A percentile compares a stretch with the other conserved stretches of the same genome.
Conservation (phyloP, 2,329 filamentous ascomycete species). For the Macrophomina tecta region DNA sequence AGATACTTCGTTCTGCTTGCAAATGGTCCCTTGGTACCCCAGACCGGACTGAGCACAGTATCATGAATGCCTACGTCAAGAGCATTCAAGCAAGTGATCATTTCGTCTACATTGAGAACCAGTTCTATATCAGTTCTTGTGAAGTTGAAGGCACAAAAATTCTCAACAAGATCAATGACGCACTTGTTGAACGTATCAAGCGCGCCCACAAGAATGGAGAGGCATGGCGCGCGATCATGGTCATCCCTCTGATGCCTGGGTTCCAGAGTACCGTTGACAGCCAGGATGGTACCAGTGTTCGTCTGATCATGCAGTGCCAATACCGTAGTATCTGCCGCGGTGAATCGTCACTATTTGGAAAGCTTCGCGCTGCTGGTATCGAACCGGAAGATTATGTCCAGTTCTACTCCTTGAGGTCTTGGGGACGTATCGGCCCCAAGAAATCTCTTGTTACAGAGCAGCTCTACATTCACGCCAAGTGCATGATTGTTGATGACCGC, state of each 20-base stretch:
- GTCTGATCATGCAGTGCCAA: slow-evolving; percentile 96
- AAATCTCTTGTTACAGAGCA: slow-evolving; percentile 91
- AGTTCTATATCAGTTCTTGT: slow-evolving; percentile 95
- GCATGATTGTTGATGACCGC: slow-evolving; percentile 93
- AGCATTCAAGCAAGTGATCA: slow-evolving; percentile 95
- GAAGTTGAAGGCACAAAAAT: slow-evolving; percentile 87
- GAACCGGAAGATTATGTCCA: slow-evolving; percentile 94
- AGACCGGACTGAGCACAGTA: slow-evolving; percentile 87
- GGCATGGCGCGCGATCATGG: slow-evolving; percentile 85
- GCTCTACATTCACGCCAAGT: slow-evolving; percentile 97
- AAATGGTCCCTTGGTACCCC: slow-evolving; percentile 90
- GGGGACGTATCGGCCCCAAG: slow-evolving; percentile 86
- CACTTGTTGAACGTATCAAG: slow-evolving; percentile 88
- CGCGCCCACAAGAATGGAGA: slow-evolving; percentile 83
- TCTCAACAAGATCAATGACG: slow-evolving; percentile 91
- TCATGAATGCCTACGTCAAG: slow-evolving; percentile 93
- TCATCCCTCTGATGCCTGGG: slow-evolving; percentile 96
- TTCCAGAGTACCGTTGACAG: slow-evolving; percentile 97
- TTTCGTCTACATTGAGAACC: slow-evolving; percentile 98
- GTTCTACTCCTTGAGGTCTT: slow-evolving; percentile 90
- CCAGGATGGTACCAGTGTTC: slow-evolving; percentile 91
- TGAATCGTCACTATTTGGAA: slow-evolving; percentile 88
- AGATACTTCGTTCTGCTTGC: slow-evolving; percentile 88
- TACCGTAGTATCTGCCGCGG: slow-evolving; percentile 95
- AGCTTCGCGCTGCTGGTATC: slow-evolving; percentile 78